Evolutionary conservation across 1,139 yeast species (phyloP).

Genomic region (Yamadazyma oceani): DNA sequence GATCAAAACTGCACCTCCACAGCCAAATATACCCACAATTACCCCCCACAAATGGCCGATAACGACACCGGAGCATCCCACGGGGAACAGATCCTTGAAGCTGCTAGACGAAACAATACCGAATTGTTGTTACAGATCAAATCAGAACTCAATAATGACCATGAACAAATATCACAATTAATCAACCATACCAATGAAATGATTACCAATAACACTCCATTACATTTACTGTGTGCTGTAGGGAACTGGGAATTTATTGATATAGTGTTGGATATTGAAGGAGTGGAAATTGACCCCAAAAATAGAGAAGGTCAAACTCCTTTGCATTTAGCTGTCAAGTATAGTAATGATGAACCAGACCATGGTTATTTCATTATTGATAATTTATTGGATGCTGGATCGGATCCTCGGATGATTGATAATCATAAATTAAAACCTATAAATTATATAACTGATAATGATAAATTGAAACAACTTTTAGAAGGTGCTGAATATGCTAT

Average conservation of each 20-base stretch:
- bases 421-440: slow-evolving; percentile 62
- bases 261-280: slow-evolving; percentile 78
- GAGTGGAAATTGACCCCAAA: slow-evolving; percentile 83
- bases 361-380: slow-evolving; percentile 81
- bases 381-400: slow-evolving; percentile 87
- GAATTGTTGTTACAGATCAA: slow-evolving; percentile 67
- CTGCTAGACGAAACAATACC: slow-evolving; percentile 84
- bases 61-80: slow-evolving; percentile 64
- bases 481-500: slow-evolving; percentile 83
- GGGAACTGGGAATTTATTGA: slow-evolving; percentile 92
- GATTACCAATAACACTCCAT: slow-evolving; percentile 71
- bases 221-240: slow-evolving; percentile 77
- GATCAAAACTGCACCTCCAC: background rate
- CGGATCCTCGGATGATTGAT: slow-evolving; percentile 64
- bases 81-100: slow-evolving; percentile 79
- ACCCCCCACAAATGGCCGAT: slow-evolving; percentile 19
- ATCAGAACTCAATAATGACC: slow-evolving; percentile 43
- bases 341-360: slow-evolving; percentile 75
- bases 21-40: slow-evolving; percentile 8
- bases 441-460: slow-evolving; percentile 60
- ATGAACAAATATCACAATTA: slow-evolving; percentile 51
- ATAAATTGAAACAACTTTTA: slow-evolving; percentile 56
- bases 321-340: slow-evolving; percentile 79
- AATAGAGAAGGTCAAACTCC: slow-evolving; percentile 87
- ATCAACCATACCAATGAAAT: slow-evolving; percentile 76